These are phyloP conservation scores for Backusella tarrabulga DNA, from an alignment of 192 early-diverging fungal species.

Conservation along the genomic window DNA sequence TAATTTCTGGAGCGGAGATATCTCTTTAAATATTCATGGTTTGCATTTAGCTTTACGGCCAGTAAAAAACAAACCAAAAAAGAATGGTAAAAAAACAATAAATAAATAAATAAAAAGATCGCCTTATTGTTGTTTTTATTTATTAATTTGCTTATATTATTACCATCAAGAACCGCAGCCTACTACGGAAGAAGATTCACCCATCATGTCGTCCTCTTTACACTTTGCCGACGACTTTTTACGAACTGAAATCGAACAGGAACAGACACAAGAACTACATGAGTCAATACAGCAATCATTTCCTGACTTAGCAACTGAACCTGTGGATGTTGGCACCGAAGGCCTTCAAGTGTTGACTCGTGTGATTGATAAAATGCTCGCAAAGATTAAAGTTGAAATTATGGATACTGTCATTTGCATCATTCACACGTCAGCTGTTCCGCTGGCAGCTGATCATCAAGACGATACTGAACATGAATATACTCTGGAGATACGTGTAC, in stretches of 20 bases:
- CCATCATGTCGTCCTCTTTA: slow-evolving; percentile 76
- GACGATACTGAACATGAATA: slow-evolving; percentile 35
- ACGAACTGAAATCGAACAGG: slow-evolving; percentile 56
- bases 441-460: slow-evolving; percentile 16
- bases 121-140: background rate
- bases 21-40: slow-evolving; percentile 69
- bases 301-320: slow-evolving; percentile 30
- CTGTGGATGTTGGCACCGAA: slow-evolving; percentile 41
- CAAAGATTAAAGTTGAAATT: slow-evolving; percentile 72
- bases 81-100: background rate
- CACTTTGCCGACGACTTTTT: slow-evolving; percentile 90
- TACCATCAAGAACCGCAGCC: background rate
- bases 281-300: slow-evolving; percentile 55
- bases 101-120: background rate
- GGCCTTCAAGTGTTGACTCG: slow-evolving; percentile 76
- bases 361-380: slow-evolving; percentile 84
- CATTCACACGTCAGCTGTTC: slow-evolving; percentile 42
- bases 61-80: slow-evolving; percentile 27
- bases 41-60: slow-evolving; percentile 57
- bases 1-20: slow-evolving; percentile 80
- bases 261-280: slow-evolving; percentile 60
- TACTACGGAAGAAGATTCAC: slow-evolving; percentile 39
- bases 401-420: slow-evolving; percentile 51
- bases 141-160: background rate
- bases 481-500: slow-evolving; percentile 50